These are phyloP conservation scores for Solanum tarijense DNA, from an alignment of 257 asterid species.

Conservation along the genomic window DNA sequence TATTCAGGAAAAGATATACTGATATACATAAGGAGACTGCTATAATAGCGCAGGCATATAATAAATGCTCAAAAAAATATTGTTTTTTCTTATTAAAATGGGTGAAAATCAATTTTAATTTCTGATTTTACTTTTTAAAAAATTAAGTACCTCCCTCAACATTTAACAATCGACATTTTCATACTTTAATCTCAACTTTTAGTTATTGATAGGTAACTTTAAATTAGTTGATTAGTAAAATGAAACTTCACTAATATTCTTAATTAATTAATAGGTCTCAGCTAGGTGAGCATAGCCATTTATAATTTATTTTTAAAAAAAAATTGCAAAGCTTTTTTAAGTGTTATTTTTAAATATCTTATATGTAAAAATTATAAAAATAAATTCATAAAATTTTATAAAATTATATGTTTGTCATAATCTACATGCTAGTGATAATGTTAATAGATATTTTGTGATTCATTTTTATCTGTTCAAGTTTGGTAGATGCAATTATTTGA, in stretches of 20 bases:
- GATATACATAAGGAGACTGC: background rate
- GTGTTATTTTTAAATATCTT: background rate
- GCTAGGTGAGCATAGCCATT: background rate
- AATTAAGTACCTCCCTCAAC: background rate
- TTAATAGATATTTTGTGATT: background rate
- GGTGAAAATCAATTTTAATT: background rate
- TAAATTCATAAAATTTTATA: background rate
- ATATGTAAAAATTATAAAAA: background rate
- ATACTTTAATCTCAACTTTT: background rate
- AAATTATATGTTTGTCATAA: background rate
- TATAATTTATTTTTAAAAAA: background rate
- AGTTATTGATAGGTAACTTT: too few relatives aligned
- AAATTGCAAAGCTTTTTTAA: background rate
- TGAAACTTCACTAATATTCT: too few relatives aligned
- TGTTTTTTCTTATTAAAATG: background rate
- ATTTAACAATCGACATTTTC: background rate
- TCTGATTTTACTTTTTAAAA: background rate
- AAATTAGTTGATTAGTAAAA: too few relatives aligned
- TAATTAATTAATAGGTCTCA: background rate
- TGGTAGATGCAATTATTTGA: background rate
- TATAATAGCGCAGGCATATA: background rate
- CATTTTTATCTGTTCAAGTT: background rate
- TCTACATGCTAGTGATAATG: background rate
- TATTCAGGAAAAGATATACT: background rate
- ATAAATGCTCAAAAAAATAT: background rate